Evolutionary conservation across 306 rosid genomes (phyloP), one percentile per base, ranked within the genome.

Genomic region (Dalbergia cochinchinensis): DNA sequence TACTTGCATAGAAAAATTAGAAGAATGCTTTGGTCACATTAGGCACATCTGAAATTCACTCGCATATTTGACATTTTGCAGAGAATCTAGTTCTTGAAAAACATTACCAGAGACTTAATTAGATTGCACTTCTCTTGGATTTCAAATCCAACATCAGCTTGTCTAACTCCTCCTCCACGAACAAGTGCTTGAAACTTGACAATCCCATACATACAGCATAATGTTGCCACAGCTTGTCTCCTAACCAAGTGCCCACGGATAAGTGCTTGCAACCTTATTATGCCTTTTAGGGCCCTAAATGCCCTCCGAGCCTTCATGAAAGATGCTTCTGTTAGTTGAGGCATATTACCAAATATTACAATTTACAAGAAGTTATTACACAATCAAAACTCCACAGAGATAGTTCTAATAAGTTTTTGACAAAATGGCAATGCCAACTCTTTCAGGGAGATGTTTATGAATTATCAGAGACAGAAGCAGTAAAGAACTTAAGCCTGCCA

Each of bases 161-260:
- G 82, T 78, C 99, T 90, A 74, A 89, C 94, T 51, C 74, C 79
- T 78, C 86, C 85, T 63, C 98, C 99, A 59, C 97, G 96, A 80
- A 75, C 84, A 73, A 91, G 61, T 69, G 97, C 97, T 87, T 96
- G 99, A 65, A 89, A 85, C 89, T 91, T 96, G 84, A 96, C 92
- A 86, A 96, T 84, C 65, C 92, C 91, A 78, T 88, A 85, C 97
- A 93, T 89, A 87, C 90, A 89, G 90, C 82, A 85, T 53, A 96
- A 83, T 5, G 99, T 93, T 73, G 91, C 84, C 87, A 88, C 93
- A 87, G 98, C 99, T 87, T 96, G 99, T 81, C 98, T 93, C 86
- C 99, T 84, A 71, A 91, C 99, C 85, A 96, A 79, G 91, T 96
- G 99, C 68, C 99, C 99, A 42, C 99, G 98, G 78, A 96, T 96